Conservation (phyloP, 345 rosid species). For the Eucalyptus polyanthemos region DNA sequence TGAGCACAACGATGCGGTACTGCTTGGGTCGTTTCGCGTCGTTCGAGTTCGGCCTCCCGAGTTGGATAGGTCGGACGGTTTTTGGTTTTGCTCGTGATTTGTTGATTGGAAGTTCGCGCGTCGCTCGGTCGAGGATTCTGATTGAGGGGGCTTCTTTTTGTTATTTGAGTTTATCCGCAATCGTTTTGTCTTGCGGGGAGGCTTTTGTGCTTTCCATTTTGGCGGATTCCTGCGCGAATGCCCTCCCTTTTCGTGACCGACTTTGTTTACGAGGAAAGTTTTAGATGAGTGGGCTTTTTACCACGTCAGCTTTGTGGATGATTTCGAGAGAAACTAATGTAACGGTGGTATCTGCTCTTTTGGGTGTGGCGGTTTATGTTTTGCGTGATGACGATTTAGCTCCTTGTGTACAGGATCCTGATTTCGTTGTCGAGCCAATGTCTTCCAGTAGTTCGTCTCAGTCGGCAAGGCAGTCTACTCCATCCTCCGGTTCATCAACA, state of each 20-base stretch:
- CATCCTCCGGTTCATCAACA: slow-evolving; percentile 43
- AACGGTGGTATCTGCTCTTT: too few relatives aligned
- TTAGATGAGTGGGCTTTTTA: not conserved
- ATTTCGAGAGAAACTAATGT: not conserved
- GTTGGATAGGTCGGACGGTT: not conserved
- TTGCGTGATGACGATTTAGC: not conserved
- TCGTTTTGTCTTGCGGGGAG: not conserved
- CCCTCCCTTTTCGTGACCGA: not conserved
- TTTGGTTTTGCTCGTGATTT: not conserved
- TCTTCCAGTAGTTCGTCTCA: slow-evolving; percentile 37
- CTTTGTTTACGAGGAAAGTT: not conserved
- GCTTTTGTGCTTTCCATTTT: not conserved
- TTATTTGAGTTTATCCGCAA: not conserved
- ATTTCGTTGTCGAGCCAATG: slow-evolving; percentile 82
- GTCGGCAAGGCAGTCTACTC: slow-evolving; percentile 38
- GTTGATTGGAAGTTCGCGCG: not conserved
- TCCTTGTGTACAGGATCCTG: slow-evolving; percentile 55
- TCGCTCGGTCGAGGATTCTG: not conserved
- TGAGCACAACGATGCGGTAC: not conserved
- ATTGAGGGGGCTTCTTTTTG: not conserved
- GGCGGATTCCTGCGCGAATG: not conserved
- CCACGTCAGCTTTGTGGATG: not conserved
- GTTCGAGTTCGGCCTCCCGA: not conserved
- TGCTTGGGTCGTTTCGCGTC: not conserved
- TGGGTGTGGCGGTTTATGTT: not conserved